Conservation (phyloP, 768 basidiomycete species). For the Gyrodon lividus region DNA sequence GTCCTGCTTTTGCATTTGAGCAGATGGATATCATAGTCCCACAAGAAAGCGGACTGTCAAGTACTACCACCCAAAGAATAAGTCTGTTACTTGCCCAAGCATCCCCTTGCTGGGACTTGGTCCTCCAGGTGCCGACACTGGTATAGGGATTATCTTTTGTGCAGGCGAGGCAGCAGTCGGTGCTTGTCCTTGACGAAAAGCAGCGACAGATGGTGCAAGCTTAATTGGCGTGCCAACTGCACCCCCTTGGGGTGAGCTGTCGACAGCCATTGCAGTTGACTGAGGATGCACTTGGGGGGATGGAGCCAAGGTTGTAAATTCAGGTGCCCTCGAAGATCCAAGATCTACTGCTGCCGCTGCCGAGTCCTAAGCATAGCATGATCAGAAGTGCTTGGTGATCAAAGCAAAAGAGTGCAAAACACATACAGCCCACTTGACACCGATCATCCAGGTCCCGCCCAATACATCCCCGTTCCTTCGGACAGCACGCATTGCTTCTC, state of each 20-base stretch:
- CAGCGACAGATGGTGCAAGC: slow-evolving; percentile 70
- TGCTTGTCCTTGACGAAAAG: slow-evolving; percentile 56
- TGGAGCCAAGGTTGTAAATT: slow-evolving; percentile 12
- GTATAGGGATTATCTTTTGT: slow-evolving; percentile 22
- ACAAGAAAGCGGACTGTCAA: background rate
- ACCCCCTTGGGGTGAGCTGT: slow-evolving; percentile 39
- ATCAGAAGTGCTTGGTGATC: slow-evolving; percentile 1
- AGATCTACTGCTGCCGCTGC: slow-evolving; percentile 55
- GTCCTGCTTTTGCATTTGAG: too few species aligned
- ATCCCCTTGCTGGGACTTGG: slow-evolving; percentile 53
- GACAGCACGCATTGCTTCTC: slow-evolving; percentile 76
- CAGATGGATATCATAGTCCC: background rate
- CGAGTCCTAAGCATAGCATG: slow-evolving; percentile 51
- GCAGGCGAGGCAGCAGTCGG: slow-evolving; percentile 17
- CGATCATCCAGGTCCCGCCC: slow-evolving; percentile 77
- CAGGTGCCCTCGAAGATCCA: slow-evolving; percentile 30
- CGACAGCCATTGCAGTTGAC: slow-evolving; percentile 47
- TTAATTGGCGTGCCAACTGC: slow-evolving; percentile 70
- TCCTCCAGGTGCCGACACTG: slow-evolving; percentile 15
- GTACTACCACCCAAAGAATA: slow-evolving; percentile 78
- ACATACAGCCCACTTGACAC: slow-evolving; percentile 83
- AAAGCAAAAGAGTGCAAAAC: background rate
- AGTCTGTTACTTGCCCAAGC: slow-evolving; percentile 72
- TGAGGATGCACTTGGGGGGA: slow-evolving; percentile 18
- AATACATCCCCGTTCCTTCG: slow-evolving; percentile 82